Conservation (phyloP, 305 asterid genomes). For the Plantago coronopus region DNA sequence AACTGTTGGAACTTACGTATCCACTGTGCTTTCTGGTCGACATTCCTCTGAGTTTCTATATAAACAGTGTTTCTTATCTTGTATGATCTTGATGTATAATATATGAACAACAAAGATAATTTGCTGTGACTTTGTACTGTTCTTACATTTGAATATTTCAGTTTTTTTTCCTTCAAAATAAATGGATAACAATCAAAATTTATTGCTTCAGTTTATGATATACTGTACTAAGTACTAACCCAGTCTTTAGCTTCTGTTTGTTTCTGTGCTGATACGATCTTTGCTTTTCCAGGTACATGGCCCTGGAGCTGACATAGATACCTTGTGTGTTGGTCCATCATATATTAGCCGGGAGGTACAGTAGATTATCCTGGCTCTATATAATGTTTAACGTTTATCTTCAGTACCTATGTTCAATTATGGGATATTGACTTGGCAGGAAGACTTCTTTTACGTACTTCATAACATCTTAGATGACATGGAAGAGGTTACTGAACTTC, state of each 20-base stretch:
- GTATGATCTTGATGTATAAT: too few relatives aligned
- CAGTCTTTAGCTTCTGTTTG: too few relatives aligned
- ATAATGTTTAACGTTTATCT: slow-evolving; percentile 11
- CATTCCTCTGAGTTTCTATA: background rate
- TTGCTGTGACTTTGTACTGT: background rate
- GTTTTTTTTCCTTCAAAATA: background rate
- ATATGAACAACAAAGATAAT: background rate
- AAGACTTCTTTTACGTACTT: slow-evolving; percentile 81
- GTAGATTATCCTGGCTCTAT: background rate
- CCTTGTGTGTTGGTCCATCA: slow-evolving; percentile 90
- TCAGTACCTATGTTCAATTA: slow-evolving; percentile 5
- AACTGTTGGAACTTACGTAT: background rate
- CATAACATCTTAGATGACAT: slow-evolving; percentile 62
- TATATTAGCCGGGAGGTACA: slow-evolving; percentile 79
- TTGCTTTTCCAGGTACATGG: slow-evolving; percentile 72
- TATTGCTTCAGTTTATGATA: background rate
- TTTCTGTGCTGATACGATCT: slow-evolving; percentile 2
- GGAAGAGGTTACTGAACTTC: slow-evolving; percentile 87
- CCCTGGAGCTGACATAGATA: slow-evolving; percentile 93
- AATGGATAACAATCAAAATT: background rate
- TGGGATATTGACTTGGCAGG: slow-evolving; percentile 34
- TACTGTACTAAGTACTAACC: background rate
- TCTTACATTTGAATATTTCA: background rate
- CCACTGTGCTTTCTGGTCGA: slow-evolving; percentile 3
- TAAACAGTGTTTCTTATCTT: background rate